Evolutionary conservation across 176 grass and related monocot species (phyloP).

Genomic region (Triticum urartu): DNA sequence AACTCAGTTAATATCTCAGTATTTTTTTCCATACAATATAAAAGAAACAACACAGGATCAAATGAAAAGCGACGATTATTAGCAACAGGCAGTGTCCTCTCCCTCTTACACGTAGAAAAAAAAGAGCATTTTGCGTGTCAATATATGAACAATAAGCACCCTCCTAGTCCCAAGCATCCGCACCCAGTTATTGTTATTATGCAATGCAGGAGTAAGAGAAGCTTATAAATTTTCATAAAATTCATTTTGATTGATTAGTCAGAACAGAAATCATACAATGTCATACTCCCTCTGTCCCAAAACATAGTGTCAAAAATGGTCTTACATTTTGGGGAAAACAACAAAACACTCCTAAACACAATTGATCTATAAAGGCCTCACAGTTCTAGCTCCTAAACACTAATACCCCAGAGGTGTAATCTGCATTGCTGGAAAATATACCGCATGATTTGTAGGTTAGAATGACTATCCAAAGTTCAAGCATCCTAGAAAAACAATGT

Average conservation of each 20-base stretch:
- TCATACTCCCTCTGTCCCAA: not conserved
- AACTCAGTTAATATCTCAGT: slow-evolving; percentile 33
- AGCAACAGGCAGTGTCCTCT: not conserved
- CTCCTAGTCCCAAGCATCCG: not conserved
- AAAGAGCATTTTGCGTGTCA: not conserved
- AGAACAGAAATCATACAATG: not conserved
- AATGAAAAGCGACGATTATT: slow-evolving; percentile 8
- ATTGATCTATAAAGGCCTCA: not conserved
- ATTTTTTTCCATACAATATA: not conserved
- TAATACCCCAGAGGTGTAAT: slow-evolving; percentile 16
- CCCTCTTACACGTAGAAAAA: not conserved
- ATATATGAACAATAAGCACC: slow-evolving; percentile 1
- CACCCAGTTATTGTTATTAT: not conserved
- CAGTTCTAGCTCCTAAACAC: slow-evolving; percentile 3
- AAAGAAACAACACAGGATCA: not conserved
- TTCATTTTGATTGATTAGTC: not conserved
- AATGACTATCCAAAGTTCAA: not conserved
- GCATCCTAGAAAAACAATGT: not conserved
- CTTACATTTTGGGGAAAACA: not conserved
- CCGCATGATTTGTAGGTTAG: slow-evolving; percentile 6
- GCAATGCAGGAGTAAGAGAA: not conserved
- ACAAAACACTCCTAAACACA: not conserved
- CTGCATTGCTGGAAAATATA: not conserved
- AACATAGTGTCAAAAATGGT: too few species aligned
- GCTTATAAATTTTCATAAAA: not conserved